Conservation (phyloP, 2,329 filamentous ascomycete genomes). For the Hawksworthiomyces lignivorus region DNA sequence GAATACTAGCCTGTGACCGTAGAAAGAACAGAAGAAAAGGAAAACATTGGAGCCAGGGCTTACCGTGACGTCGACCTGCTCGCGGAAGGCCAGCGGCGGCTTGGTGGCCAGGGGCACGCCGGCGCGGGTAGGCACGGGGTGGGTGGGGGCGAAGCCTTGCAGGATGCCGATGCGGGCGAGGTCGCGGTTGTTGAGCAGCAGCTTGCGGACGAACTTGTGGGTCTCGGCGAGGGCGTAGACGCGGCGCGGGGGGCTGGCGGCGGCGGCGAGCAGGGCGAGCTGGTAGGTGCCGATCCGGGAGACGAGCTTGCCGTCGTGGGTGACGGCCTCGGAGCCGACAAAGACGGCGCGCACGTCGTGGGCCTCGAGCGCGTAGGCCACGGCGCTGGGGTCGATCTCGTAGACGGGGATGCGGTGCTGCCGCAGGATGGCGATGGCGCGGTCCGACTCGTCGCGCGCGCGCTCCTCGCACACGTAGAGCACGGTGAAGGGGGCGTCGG, state of each 20-base stretch:
- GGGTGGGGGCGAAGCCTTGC: slow-evolving; percentile 60
- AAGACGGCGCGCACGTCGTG: slow-evolving; percentile 62
- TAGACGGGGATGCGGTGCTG: slow-evolving; percentile 73
- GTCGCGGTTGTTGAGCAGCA: slow-evolving; percentile 74
- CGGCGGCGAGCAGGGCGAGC: slow-evolving; percentile 72
- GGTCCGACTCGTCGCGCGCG: slow-evolving; percentile 51
- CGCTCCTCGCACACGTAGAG: slow-evolving; percentile 65
- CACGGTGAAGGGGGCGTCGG: slow-evolving; percentile 58
- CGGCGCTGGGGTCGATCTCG: slow-evolving; percentile 66
- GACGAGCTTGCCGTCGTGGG: slow-evolving; percentile 89
- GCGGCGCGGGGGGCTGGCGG: slow-evolving; percentile 40
- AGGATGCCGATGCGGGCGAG: slow-evolving; percentile 55
- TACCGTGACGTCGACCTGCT: slow-evolving; percentile 65
- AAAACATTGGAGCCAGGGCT: no score
- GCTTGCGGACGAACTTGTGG: slow-evolving; percentile 91
- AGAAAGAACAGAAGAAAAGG: background rate
- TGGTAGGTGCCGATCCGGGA: slow-evolving; percentile 80
- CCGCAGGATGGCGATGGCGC: slow-evolving; percentile 64
- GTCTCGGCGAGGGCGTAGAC: slow-evolving; percentile 92
- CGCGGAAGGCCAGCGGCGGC: slow-evolving; percentile 30
- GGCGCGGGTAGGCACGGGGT: slow-evolving; percentile 25
- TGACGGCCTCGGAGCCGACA: slow-evolving; percentile 74
- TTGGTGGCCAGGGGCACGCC: slow-evolving; percentile 16
- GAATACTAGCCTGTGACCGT: no score
- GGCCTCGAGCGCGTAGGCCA: slow-evolving; percentile 64